Conservation (phyloP, 2,329 filamentous ascomycete species). For the Alternaria solani region DNA sequence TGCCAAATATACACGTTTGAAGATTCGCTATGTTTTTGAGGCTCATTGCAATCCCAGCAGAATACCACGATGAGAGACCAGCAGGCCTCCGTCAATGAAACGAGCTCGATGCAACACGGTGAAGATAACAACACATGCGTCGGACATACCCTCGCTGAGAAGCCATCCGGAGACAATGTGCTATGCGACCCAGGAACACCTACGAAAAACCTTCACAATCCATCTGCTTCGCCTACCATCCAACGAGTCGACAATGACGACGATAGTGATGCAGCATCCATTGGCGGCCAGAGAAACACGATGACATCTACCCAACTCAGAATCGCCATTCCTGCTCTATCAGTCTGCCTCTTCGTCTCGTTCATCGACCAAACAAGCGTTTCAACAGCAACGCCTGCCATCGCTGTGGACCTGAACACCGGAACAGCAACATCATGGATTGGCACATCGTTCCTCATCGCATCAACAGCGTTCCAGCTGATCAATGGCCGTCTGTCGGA, state of each 20-base stretch:
- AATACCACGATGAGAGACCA: slow-evolving; percentile 2
- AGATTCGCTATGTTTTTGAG: not conserved
- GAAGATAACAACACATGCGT: not conserved
- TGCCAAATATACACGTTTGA: not conserved
- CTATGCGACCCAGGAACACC: not conserved
- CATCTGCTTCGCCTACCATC: not conserved
- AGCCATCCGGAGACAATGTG: not conserved
- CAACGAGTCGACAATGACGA: slow-evolving; percentile 5
- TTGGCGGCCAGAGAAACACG: slow-evolving; percentile 61
- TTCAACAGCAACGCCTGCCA: slow-evolving; percentile 50
- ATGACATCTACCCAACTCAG: slow-evolving; percentile 61
- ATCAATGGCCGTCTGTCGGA: slow-evolving; percentile 70
- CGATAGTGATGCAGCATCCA: slow-evolving; percentile 22
- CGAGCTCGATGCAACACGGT: not conserved
- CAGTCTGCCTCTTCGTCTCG: slow-evolving; percentile 62
- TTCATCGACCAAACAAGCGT: slow-evolving; percentile 68
- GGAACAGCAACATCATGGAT: slow-evolving; percentile 63
- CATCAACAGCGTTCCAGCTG: slow-evolving; percentile 69
- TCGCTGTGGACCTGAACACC: slow-evolving; percentile 48
- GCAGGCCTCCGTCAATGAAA: not conserved
- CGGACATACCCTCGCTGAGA: not conserved
- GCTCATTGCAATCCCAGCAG: not conserved
- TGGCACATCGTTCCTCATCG: slow-evolving; percentile 62
- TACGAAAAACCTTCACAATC: not conserved
- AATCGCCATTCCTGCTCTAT: slow-evolving; percentile 62